Conservation (phyloP, 73 alveolate genomes). For the Paramecium sonneborni region DNA sequence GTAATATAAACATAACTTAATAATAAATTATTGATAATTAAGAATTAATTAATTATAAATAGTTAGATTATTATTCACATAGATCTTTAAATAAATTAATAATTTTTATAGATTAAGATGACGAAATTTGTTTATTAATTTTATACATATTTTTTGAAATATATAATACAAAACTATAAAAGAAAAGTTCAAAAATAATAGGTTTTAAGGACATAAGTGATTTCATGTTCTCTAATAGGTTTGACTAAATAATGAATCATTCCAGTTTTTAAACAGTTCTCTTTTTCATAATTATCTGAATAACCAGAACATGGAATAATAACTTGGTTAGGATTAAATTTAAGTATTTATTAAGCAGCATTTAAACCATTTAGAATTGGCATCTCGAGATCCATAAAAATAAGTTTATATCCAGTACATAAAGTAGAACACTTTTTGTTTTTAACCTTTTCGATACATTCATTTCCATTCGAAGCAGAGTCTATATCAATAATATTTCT, state of each 20-base stretch:
- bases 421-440: not conserved
- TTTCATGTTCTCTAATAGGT: not conserved
- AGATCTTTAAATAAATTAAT: too few relatives aligned
- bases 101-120: too few relatives aligned
- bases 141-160: not conserved
- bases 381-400: conserved; percentile 55
- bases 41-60: too few relatives aligned
- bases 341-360: not conserved
- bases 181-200: not conserved
- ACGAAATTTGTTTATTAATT: too few relatives aligned
- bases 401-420: conserved; percentile 37
- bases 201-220: not conserved
- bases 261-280: not conserved
- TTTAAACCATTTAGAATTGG: conserved; percentile 22
- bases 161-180: not conserved
- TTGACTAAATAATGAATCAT: not conserved
- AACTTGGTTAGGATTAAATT: not conserved
- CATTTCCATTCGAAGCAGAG: conserved; percentile 38
- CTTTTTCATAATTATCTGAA: not conserved
- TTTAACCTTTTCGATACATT: not conserved
- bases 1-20: too few relatives aligned
- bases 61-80: too few relatives aligned
- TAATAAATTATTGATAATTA: too few relatives aligned
- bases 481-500: conserved; percentile 13
- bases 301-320: conserved; percentile 32